Percentiles rank a stretch among this genome's conserved stretches.
Conservation (phyloP, 768 basidiomycete genomes). For the Tylopilus plumbeoviolaceoides region DNA sequence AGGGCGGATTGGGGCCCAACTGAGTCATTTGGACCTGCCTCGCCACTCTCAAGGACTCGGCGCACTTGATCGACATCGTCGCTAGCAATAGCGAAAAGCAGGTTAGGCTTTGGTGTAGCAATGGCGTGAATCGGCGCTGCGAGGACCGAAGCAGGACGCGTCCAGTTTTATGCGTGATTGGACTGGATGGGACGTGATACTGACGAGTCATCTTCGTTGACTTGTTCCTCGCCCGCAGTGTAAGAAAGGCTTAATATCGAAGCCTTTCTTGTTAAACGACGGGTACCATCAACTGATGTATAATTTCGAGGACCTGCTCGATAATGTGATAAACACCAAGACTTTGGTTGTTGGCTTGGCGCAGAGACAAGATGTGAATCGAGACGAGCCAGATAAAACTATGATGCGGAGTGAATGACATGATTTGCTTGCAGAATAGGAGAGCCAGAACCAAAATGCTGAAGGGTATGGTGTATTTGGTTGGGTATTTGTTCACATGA, state of each 20-base stretch:
- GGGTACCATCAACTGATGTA: conserved; percentile 15
- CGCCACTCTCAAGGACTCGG: conserved; percentile 64
- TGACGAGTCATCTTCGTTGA: conserved; percentile 36
- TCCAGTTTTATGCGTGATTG: conserved; percentile 22
- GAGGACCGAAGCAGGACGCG: conserved; percentile 25
- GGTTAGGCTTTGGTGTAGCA: conserved; percentile 58
- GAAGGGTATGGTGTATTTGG: conserved; percentile 41
- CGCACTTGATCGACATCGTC: conserved; percentile 70
- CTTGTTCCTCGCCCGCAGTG: conserved; percentile 35
- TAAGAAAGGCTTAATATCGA: conserved; percentile 40
- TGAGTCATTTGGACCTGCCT: conserved; percentile 67
- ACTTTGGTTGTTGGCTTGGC: conserved; percentile 35
- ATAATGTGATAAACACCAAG: conserved; percentile 37
- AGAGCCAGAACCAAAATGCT: conserved; percentile 30
- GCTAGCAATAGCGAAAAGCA: conserved; percentile 83
- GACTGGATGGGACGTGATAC: conserved; percentile 35
- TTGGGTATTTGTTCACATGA: conserved; percentile 50
- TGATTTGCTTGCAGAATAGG: conserved; percentile 10
- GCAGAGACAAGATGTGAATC: conserved; percentile 39
- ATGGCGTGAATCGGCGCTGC: conserved; percentile 41
- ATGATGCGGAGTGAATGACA: conserved; percentile 6
- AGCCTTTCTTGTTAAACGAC: conserved; percentile 41
- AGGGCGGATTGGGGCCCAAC: conserved; percentile 77
- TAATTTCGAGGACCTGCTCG: conserved; percentile 30
- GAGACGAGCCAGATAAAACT: conserved; percentile 14